Percentiles rank a stretch among this genome's conserved stretches.
phyloP scores from a whole-genome alignment of 176 grass and related monocot species.

The Neostapfia colusana region DNA sequence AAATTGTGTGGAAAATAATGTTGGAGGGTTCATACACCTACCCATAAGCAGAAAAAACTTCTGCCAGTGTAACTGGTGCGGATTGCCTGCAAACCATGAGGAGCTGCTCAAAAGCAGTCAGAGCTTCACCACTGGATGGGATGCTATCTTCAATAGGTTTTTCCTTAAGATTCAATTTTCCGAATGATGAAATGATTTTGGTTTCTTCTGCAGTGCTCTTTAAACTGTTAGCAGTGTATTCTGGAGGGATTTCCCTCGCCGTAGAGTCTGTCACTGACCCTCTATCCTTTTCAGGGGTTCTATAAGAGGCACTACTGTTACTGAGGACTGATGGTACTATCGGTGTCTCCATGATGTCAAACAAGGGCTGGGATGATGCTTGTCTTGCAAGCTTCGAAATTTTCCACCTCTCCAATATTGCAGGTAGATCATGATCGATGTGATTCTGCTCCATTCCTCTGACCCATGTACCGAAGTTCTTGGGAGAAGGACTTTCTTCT shows the following conservation, averaged over 20 bases:
- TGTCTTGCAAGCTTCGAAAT: constrained; percentile 60
- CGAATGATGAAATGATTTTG: constrained; percentile 39
- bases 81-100: constrained; percentile 75
- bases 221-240: constrained; percentile 31
- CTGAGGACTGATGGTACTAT: constrained; percentile 41
- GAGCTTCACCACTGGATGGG: constrained; percentile 47
- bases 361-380: constrained; percentile 42
- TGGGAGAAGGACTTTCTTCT: constrained; percentile 86
- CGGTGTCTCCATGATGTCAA: constrained; percentile 69
- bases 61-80: constrained; percentile 53
- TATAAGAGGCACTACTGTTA: constrained; percentile 32
- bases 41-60: constrained; percentile 79
- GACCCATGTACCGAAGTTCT: constrained; percentile 64
- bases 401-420: constrained; percentile 82
- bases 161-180: constrained; percentile 64
- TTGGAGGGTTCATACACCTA: constrained; percentile 46
- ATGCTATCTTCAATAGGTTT: constrained; percentile 32
- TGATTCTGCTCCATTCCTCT: constrained; percentile 46
- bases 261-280: constrained; percentile 17
- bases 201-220: constrained; percentile 23
- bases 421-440: constrained; percentile 55
- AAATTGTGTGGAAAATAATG: constrained; percentile 27
- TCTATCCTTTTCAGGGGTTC: constrained; percentile 51
- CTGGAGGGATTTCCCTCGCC: constrained; percentile 31
- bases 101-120: constrained; percentile 71